Percentiles rank a stretch among this genome's conserved stretches.
These are phyloP conservation scores for Mycena sanguinolenta DNA, from an alignment of 768 basidiomycete species.

Conservation along the genomic window DNA sequence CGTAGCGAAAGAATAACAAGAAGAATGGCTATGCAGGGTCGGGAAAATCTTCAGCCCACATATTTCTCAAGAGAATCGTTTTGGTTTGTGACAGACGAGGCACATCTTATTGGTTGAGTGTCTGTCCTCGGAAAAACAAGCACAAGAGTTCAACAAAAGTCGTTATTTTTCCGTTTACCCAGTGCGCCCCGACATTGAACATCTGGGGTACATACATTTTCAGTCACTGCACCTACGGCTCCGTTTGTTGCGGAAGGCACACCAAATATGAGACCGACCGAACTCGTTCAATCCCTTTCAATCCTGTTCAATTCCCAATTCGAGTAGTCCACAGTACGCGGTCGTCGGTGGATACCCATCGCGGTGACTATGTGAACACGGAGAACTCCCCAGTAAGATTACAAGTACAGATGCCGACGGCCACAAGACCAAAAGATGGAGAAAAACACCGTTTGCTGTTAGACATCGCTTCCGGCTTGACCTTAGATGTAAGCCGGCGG, in stretches of 20 bases:
- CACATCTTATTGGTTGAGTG: background rate
- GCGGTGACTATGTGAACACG: background rate
- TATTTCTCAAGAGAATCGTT: background rate
- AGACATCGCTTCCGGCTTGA: background rate
- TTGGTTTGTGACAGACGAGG: background rate
- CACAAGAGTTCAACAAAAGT: background rate
- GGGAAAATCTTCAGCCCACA: background rate
- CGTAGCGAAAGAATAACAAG: background rate
- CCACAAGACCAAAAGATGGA: conserved; percentile 8
- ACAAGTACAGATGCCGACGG: background rate
- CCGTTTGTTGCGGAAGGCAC: background rate
- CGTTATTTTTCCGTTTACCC: background rate
- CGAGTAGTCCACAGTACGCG: background rate
- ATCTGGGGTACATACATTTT: background rate
- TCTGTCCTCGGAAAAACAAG: background rate
- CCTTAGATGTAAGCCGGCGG: background rate
- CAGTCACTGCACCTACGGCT: background rate
- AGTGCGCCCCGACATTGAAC: background rate
- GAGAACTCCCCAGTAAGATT: background rate
- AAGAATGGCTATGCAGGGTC: conserved; percentile 10
- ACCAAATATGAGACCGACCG: background rate
- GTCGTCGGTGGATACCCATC: background rate
- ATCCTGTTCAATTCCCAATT: background rate
- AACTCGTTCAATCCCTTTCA: too few species aligned
- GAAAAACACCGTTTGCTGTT: conserved; percentile 13